phyloP scores from a whole-genome alignment of 139 green algal genomes.

The Tetraselmis striata region DNA sequence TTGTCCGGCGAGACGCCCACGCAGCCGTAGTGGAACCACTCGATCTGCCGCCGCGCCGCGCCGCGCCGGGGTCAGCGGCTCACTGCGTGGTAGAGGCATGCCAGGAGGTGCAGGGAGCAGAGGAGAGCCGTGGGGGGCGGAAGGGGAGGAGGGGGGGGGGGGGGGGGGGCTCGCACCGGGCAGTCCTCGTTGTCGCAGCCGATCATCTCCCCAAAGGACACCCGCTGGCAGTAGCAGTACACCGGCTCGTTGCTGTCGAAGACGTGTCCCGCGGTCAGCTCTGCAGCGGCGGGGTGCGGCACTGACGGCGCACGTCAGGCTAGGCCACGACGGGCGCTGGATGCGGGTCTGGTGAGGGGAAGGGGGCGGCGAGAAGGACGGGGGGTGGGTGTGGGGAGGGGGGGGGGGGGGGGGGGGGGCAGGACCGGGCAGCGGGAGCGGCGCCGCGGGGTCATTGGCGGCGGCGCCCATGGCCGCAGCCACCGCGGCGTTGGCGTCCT shows the following conservation, averaged over 20 bases:
- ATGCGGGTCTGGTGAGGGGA: no score
- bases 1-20: conserved; percentile 4
- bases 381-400: no score
- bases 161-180: not conserved
- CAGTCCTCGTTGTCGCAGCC: conserved; percentile 12
- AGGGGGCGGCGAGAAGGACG: no score
- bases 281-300: no score
- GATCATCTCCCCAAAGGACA: conserved; percentile 9
- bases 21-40: conserved; percentile 11
- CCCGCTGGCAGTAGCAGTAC: conserved; percentile 11
- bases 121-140: no score
- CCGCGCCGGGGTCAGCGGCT: no score
- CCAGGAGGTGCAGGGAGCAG: no score
- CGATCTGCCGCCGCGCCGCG: no score
- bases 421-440: not conserved
- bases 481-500: not conserved
- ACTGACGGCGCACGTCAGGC: no score
- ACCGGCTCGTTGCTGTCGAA: conserved; percentile 6
- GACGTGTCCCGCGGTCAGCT: not conserved
- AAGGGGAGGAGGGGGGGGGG: not conserved
- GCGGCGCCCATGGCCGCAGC: not conserved
- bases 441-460: not conserved
- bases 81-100: no score
- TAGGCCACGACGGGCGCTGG: no score
- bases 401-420: no score